Evolutionary conservation across 2,329 filamentous ascomycete genomes (phyloP).

Genomic region (Talaromyces sp.): DNA sequence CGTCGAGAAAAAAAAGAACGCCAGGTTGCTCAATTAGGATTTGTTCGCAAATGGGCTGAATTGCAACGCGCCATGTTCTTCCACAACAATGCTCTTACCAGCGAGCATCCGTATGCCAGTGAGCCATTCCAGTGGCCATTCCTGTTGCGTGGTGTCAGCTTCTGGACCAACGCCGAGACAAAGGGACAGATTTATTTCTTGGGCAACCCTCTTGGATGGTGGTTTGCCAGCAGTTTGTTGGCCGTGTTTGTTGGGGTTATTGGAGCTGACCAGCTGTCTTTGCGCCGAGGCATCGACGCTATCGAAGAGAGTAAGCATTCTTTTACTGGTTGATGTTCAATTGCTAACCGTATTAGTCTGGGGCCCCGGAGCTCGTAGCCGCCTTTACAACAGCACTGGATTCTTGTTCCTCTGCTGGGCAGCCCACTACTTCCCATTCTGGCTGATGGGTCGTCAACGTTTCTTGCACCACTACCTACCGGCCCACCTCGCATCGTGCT

Average conservation of each 20-base stretch:
- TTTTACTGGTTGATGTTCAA: neutral
- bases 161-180: conserved; percentile 97
- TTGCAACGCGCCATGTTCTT: conserved; percentile 98
- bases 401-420: conserved; percentile 99
- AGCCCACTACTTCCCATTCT: conserved; percentile 96
- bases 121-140: conserved; percentile 98
- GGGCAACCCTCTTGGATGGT: conserved; percentile 95
- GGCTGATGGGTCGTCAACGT: conserved; percentile 93
- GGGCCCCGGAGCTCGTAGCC: conserved; percentile 73
- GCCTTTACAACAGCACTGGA: conserved; percentile 95
- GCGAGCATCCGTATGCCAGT: conserved; percentile 92
- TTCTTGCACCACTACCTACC: conserved; percentile 98
- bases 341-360: conserved; percentile 31
- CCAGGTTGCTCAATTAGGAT: conserved; percentile 78
- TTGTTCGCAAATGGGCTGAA: conserved; percentile 93
- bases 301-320: conserved; percentile 81
- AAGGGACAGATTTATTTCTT: conserved; percentile 98
- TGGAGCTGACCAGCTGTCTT: conserved; percentile 86
- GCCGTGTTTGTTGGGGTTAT: conserved; percentile 92
- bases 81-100: conserved; percentile 97
- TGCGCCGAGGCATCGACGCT: conserved; percentile 88
- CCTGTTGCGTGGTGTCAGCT: conserved; percentile 92
- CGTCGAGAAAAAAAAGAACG: conserved; percentile 73
- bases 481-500: conserved; percentile 81
- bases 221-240: conserved; percentile 86